Evolutionary conservation across 1,284 basidiomycete genomes (phyloP).

Genomic region (Athelia psychrophila): DNA sequence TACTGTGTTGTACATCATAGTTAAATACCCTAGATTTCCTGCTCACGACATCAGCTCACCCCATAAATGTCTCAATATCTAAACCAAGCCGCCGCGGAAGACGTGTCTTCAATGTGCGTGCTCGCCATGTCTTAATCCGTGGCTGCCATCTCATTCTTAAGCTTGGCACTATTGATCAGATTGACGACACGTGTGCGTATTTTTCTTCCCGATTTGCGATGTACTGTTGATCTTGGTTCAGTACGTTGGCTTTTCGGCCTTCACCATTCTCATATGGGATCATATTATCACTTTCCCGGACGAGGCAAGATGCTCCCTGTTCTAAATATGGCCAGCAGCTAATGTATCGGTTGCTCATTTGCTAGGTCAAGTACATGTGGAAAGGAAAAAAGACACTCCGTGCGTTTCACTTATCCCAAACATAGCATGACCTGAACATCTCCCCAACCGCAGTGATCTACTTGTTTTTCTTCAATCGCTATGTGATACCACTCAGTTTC

Average conservation of each 20-base stretch:
- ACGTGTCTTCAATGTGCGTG: no score
- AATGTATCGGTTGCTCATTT: constrained; percentile 3
- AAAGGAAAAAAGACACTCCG: constrained; percentile 28
- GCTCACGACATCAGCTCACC: no score
- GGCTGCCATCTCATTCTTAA: no score
- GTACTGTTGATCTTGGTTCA: no score
- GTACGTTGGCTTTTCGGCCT: constrained; percentile 39
- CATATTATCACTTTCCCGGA: constrained; percentile 41
- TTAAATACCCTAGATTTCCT: no score
- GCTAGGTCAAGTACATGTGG: constrained; percentile 37
- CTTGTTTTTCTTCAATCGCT: constrained; percentile 31
- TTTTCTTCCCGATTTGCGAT: no score
- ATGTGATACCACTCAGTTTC: constrained; percentile 42
- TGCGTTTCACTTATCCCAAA: constrained; percentile 16
- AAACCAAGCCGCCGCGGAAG: no score
- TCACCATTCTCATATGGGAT: constrained; percentile 42
- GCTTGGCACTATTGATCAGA: no score
- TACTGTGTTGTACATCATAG: no score
- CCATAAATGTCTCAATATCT: no score
- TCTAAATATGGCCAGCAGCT: neutral
- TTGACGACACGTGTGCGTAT: no score
- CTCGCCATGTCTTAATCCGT: no score
- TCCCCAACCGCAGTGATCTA: constrained; percentile 19
- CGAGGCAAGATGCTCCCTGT: constrained; percentile 26
- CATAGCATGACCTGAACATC: constrained; percentile 4